phyloP scores from a whole-genome alignment of 129 eudicot genomes.

The Chrysanthemum makinoi region DNA sequence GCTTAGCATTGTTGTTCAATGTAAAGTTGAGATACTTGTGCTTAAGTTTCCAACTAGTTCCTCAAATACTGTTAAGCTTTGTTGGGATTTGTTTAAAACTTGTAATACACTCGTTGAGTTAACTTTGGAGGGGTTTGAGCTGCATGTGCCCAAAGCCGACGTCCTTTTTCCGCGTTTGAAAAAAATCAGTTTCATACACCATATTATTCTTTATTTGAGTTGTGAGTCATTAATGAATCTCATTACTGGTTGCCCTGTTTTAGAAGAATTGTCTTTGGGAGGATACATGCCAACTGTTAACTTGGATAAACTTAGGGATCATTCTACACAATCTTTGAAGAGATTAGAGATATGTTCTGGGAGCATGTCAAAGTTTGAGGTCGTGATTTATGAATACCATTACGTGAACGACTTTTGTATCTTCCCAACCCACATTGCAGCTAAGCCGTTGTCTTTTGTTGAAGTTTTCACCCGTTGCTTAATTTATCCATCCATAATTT shows the following conservation, averaged over 20 bases:
- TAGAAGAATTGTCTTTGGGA: too few relatives aligned
- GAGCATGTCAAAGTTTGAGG: neutral
- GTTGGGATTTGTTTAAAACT: conserved; percentile 22
- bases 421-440: too few relatives aligned
- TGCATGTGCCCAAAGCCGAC: conserved; percentile 12
- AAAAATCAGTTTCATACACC: neutral
- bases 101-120: conserved; percentile 19
- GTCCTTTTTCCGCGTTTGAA: conserved; percentile 21
- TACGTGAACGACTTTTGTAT: too few relatives aligned
- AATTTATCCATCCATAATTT: too few relatives aligned
- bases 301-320: too few relatives aligned
- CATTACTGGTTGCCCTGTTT: conserved; percentile 22
- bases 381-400: conserved; percentile 17
- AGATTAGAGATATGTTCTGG: too few relatives aligned
- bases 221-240: conserved; percentile 10
- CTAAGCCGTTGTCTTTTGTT: too few relatives aligned
- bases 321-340: too few relatives aligned
- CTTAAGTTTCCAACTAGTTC: too few relatives aligned
- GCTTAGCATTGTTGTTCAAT: neutral
- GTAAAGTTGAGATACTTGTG: conserved; percentile 14
- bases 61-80: conserved; percentile 19
- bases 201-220: neutral
- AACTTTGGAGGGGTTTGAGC: conserved; percentile 13
- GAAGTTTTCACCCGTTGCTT: too few relatives aligned
- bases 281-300: too few relatives aligned